Evolutionary conservation across 805 yeast species (phyloP).

Genomic region (Hanseniaspora jakobsenii): DNA sequence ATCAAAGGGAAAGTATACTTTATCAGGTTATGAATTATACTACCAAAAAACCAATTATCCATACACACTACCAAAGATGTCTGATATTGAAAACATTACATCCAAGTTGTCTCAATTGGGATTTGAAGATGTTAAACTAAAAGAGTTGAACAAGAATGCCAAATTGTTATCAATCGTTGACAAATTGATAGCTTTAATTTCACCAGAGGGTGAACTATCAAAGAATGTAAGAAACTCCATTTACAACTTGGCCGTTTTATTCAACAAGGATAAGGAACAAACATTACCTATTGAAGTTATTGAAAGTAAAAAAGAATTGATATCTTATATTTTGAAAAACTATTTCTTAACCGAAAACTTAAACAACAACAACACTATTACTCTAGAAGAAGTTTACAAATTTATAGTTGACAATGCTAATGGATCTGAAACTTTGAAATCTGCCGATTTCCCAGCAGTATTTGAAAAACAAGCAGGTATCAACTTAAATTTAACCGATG

Average conservation of each 20-base stretch:
- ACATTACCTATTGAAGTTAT: slow-evolving; percentile 27
- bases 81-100: slow-evolving; percentile 29
- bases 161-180: slow-evolving; percentile 65
- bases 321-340: slow-evolving; percentile 31
- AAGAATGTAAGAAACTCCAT: slow-evolving; percentile 52
- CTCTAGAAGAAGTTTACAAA: slow-evolving; percentile 59
- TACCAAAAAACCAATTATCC: no score
- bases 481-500: slow-evolving; percentile 60
- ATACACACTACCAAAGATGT: slow-evolving; percentile 15
- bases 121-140: slow-evolving; percentile 58
- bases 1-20: no score
- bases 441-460: slow-evolving; percentile 39
- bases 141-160: slow-evolving; percentile 73
- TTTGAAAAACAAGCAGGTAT: slow-evolving; percentile 62
- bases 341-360: slow-evolving; percentile 13
- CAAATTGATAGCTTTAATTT: slow-evolving; percentile 39
- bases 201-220: slow-evolving; percentile 32
- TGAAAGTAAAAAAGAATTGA: slow-evolving; percentile 26
- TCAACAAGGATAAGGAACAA: slow-evolving; percentile 37
- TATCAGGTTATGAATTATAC: no score
- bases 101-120: slow-evolving; percentile 37
- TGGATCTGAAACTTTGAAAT: slow-evolving; percentile 29
- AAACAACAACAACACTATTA: slow-evolving; percentile 11
- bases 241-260: slow-evolving; percentile 64
- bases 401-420: slow-evolving; percentile 39